phyloP scores from a whole-genome alignment of 2,329 filamentous ascomycete species.

The Orbilia javanica region DNA sequence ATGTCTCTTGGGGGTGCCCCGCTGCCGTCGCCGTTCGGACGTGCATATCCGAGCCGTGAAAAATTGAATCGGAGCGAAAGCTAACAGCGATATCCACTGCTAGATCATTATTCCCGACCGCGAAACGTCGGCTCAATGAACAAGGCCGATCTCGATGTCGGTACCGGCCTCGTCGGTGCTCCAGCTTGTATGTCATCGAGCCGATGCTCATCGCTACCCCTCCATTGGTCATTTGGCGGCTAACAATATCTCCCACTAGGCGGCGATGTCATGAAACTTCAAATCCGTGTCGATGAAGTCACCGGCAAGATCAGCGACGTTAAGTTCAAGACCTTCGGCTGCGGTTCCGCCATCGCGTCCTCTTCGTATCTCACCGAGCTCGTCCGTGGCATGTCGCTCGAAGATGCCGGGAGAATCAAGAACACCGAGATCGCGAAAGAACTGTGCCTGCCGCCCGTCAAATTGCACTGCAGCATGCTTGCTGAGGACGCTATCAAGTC shows the following conservation, averaged over 20 bases:
- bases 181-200: constrained; percentile 70
- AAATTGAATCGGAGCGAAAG: constrained; percentile 36
- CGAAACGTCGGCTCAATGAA: constrained; percentile 83
- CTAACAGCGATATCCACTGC: constrained; percentile 65
- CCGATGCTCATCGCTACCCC: constrained; percentile 7
- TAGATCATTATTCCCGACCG: constrained; percentile 85
- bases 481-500: constrained; percentile 94
- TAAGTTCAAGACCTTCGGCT: constrained; percentile 98
- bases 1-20: constrained; percentile 40
- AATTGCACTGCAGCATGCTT: constrained; percentile 93
- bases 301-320: constrained; percentile 92
- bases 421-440: constrained; percentile 99
- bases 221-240: background rate
- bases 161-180: constrained; percentile 90
- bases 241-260: constrained; percentile 49
- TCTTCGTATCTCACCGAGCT: constrained; percentile 95
- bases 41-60: constrained; percentile 1
- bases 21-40: background rate
- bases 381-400: constrained; percentile 93
- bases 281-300: constrained; percentile 85
- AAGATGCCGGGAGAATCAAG: constrained; percentile 90
- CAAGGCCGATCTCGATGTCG: constrained; percentile 85
- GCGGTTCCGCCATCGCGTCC: constrained; percentile 92
- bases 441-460: constrained; percentile 87
- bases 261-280: constrained; percentile 93